Percentiles rank a stretch among this genome's conserved stretches.
phyloP scores from a whole-genome alignment of 768 basidiomycete species.

The Pleurotus salmoneostramineus region DNA sequence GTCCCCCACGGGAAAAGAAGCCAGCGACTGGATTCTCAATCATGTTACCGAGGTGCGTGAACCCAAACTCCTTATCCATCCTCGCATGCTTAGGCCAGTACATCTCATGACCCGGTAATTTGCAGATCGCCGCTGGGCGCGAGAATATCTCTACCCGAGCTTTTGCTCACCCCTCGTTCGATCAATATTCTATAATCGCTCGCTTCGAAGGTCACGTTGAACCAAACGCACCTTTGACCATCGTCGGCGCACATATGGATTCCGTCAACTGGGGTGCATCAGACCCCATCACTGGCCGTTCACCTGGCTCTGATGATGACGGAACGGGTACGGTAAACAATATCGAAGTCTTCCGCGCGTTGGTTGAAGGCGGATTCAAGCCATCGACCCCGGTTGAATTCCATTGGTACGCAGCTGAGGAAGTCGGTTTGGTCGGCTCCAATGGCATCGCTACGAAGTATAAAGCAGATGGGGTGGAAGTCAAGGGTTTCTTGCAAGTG shows the following conservation, averaged over 20 bases:
- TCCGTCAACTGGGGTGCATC: conserved; percentile 29
- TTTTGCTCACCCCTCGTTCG: conserved; percentile 25
- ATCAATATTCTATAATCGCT: conserved; percentile 29
- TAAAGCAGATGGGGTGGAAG: conserved; percentile 35
- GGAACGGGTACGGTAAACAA: conserved; percentile 42
- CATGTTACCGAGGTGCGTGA: conserved; percentile 17
- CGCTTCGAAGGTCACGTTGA: conserved; percentile 28
- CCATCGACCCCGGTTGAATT: conserved; percentile 40
- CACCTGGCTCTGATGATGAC: conserved; percentile 48
- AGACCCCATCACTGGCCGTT: conserved; percentile 32
- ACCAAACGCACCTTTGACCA: conserved; percentile 22
- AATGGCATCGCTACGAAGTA: conserved; percentile 51
- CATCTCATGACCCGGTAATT: neutral
- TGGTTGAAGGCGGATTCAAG: conserved; percentile 32
- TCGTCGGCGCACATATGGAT: conserved; percentile 39
- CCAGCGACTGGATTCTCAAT: conserved; percentile 26
- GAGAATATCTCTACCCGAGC: conserved; percentile 23
- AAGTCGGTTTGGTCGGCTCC: conserved; percentile 43
- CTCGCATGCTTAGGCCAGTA: neutral
- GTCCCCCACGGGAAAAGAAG: conserved; percentile 23
- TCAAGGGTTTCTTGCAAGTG: conserved; percentile 48
- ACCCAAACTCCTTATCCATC: neutral
- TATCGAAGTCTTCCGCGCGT: conserved; percentile 36
- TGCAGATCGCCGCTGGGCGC: conserved; percentile 12
- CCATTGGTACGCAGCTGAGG: conserved; percentile 44